Base-by-base conservation (phyloP, 2,329 filamentous ascomycete species). In the Fusarium buxicola region DNA sequence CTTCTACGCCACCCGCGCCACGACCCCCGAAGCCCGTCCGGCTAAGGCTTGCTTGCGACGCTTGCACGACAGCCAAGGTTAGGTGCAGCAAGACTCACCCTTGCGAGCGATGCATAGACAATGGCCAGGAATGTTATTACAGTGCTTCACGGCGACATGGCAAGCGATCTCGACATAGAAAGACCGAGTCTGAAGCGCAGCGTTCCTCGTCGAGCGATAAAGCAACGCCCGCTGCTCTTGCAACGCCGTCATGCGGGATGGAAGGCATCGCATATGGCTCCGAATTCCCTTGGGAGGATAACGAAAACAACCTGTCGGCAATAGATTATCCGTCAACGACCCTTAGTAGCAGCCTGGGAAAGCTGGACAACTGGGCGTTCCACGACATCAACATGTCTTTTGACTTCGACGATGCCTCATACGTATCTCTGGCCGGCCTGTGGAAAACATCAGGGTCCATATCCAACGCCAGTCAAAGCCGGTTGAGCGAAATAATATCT, bases 1-100 rank as follows among this genome's bases (percentile, higher is more conserved):
- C 28, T 8, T 45, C 18, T 6, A 24, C 51, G 13, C 43, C 35
- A 25, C n/a, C 34, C 25, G 25, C 40, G 18, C 21, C 40, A 7
- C 47, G 59, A 8, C 56, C 45, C 27, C 25, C 39, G 5, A 63
- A 63, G 24, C 55, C 60, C 8, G 60, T 63, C 13, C 41, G 55
- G 5, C 30, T 63, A 28, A 55, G 60, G 16, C 60, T 63, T 41
- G 60, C 60, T 31, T 63, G 60, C 36, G 60, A 63, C 32, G 45
- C 60, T 34, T 63, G 60, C 56, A 63, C 60, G 13, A 60, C 60
- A 13, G 60, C 60, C 36, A 63, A 63, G n/a, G 60, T 63, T 6
- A 53, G 60, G 12, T 63, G 60, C 34, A 63, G 60, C 32, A 61
- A 58, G 34, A 63, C 60, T 57, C 55, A 61, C 8, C 60, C 60